These are phyloP conservation scores for Orbilia blumenaviensis DNA, from an alignment of 2,329 filamentous ascomycete genomes.

Conservation along the genomic window DNA sequence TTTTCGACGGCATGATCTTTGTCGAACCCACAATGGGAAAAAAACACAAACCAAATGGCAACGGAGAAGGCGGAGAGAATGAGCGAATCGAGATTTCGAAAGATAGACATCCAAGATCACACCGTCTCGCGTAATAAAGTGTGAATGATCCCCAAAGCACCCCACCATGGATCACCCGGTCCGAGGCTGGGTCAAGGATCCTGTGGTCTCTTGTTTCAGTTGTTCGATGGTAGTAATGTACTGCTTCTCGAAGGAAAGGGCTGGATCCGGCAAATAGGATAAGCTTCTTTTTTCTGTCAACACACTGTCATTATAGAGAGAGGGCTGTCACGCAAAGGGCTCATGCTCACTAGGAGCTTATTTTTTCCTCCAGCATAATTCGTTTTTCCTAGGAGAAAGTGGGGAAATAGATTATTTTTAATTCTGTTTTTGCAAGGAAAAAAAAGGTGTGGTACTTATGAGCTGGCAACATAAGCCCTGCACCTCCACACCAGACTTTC, in stretches of 20 bases:
- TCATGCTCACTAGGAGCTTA: conserved; percentile 42
- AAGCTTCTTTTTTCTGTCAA: conserved; percentile 49
- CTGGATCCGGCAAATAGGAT: conserved; percentile 54
- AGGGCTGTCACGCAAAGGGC: conserved; percentile 49
- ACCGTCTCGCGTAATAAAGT: conserved; percentile 52
- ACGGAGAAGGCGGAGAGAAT: conserved; percentile 32
- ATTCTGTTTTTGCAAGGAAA: conserved; percentile 36
- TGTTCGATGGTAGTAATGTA: conserved; percentile 20
- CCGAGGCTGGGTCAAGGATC: conserved; percentile 53
- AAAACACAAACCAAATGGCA: conserved; percentile 19
- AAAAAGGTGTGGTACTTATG: conserved; percentile 54
- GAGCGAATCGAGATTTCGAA: conserved; percentile 38
- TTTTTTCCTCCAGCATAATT: conserved; percentile 10
- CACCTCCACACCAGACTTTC: conserved; percentile 50
- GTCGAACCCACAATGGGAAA: conserved; percentile 21
- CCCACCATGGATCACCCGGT: conserved; percentile 53
- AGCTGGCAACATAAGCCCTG: conserved; percentile 54
- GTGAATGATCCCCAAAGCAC: conserved; percentile 46
- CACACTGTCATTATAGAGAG: conserved; percentile 15
- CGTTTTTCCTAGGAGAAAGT: conserved; percentile 19
- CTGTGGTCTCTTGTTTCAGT: conserved; percentile 53
- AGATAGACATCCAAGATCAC: conserved; percentile 50
- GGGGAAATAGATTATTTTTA: conserved; percentile 52
- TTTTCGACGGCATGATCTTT: conserved; percentile 45
- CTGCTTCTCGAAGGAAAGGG: conserved; percentile 51